Evolutionary conservation across 768 basidiomycete species (phyloP), one percentile per base, ranked within the genome.

Genomic region (Pisolithus marmoratus): DNA sequence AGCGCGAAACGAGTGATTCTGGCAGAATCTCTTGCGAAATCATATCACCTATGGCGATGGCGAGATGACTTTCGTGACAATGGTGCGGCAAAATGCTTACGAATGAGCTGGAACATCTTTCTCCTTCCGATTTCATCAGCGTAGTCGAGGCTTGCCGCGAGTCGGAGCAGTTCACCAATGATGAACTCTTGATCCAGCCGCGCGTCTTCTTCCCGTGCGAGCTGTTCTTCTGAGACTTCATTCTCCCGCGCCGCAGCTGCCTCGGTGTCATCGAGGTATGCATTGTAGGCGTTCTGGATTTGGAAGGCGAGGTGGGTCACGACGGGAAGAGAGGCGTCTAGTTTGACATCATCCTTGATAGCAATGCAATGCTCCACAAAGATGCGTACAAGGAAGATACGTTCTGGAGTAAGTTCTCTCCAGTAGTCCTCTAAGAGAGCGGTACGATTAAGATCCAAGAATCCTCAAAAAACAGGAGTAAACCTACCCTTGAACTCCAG

Each of bases 71-170:
- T 34, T 24, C 38, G n/a, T 9, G 23, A 22, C 36, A 41, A 11
- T 50, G 45, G 24, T 51, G 54, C 37, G 40, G 17, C 4, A 7
- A 47, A 8, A 14, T 31, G 37, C 46, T 36, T 15, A 47, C 92
- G 83, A 59, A 94, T 82, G 29, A 94, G 82, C 46, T 81, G 76
- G 60, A 88, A 89, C 85, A 94, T 93, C 69, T 87, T 88, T 53
- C 92, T 71, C 53, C 92, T 71, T 4, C 95, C 94, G 53, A 87
- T 89, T 67, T 96, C 93, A 69, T 98, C 95, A 0, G 84, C 80
- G 60, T 94, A 97, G 66, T 97, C 94, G 24, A 93, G 73, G 54
- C 86, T 80, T 3, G 87, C 76, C 0, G 90, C 89, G 27, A 95
- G 70, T 58, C 77, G 79, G 22, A 96, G 77, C 66, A 97, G 76